phyloP scores from a whole-genome alignment of 495 filamentous ascomycete genomes.

The Penicillium waksmanii region DNA sequence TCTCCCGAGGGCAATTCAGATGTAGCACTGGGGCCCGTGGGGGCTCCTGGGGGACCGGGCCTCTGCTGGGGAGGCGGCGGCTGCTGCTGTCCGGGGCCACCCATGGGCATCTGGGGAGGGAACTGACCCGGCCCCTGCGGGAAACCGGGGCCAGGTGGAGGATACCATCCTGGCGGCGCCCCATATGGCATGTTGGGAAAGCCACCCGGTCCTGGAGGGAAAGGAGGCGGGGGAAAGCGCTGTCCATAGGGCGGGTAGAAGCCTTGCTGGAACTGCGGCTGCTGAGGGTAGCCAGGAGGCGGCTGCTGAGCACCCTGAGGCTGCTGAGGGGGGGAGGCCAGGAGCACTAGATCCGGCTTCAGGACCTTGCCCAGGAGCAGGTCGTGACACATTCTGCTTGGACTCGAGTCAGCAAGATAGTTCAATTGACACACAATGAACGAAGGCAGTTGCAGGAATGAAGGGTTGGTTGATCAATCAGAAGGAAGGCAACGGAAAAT shows the following conservation, averaged over 20 bases:
- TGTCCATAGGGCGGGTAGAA: constrained; percentile 57
- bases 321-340: constrained; percentile 45
- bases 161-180: constrained; percentile 76
- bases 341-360: constrained; percentile 41
- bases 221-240: constrained; percentile 62
- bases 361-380: constrained; percentile 21
- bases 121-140: constrained; percentile 65
- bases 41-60: constrained; percentile 34
- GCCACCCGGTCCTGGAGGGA: constrained; percentile 42
- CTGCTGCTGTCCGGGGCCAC: constrained; percentile 53
- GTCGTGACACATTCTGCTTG: constrained; percentile 46
- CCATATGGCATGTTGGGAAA: constrained; percentile 66
- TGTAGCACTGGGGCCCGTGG: constrained; percentile 38
- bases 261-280: constrained; percentile 51
- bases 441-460: neutral
- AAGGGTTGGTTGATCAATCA: constrained; percentile 55
- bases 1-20: constrained; percentile 50
- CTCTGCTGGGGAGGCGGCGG: constrained; percentile 54
- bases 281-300: constrained; percentile 55
- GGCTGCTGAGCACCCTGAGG: constrained; percentile 46
- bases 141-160: constrained; percentile 79
- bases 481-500: constrained; percentile 99
- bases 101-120: constrained; percentile 54
- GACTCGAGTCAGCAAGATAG: constrained; percentile 27
- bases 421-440: constrained; percentile 7